Evolutionary conservation across 1,139 yeast species (phyloP).

Genomic region (Eremothecium gossypii): DNA sequence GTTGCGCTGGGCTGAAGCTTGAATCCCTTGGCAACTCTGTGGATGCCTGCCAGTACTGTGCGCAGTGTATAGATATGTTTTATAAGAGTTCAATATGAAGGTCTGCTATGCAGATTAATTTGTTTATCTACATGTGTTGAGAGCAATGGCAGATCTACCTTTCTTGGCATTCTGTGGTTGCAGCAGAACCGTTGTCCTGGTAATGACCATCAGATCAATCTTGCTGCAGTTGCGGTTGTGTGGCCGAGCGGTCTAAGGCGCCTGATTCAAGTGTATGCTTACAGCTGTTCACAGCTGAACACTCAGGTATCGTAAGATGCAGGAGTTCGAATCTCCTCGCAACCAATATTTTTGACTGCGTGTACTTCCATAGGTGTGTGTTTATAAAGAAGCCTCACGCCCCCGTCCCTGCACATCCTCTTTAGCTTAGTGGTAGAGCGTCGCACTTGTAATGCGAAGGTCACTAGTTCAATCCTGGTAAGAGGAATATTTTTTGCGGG

Average conservation of each 20-base stretch:
- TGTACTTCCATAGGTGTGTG: too few relatives aligned
- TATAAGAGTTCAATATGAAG: not conserved
- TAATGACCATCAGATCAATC: too few relatives aligned
- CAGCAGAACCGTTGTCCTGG: too few relatives aligned
- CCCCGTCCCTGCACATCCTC: constrained; percentile 34
- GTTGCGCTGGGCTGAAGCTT: constrained; percentile 30
- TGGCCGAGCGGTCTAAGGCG: constrained; percentile 27
- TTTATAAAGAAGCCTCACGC: too few relatives aligned
- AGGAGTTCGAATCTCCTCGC: constrained; percentile 24
- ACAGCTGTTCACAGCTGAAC: constrained; percentile 9
- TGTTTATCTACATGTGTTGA: too few relatives aligned
- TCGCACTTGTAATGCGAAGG: constrained; percentile 94
- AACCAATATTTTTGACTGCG: constrained; percentile 18
- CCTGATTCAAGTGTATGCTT: constrained; percentile 20
- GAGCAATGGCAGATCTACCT: too few relatives aligned
- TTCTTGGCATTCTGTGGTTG: too few relatives aligned
- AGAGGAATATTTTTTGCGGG: constrained; percentile 45
- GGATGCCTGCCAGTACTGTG: too few relatives aligned
- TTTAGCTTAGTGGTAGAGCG: constrained; percentile 95
- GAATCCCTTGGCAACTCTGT: not conserved
- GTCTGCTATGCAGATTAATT: not conserved
- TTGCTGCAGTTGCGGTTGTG: constrained; percentile 12
- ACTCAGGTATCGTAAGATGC: constrained; percentile 24
- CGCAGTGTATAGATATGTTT: not conserved
- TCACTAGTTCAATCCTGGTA: constrained; percentile 94